Base-by-base conservation (phyloP, 2,329 filamentous ascomycete genomes). In the Cladosporium sp. region DNA sequence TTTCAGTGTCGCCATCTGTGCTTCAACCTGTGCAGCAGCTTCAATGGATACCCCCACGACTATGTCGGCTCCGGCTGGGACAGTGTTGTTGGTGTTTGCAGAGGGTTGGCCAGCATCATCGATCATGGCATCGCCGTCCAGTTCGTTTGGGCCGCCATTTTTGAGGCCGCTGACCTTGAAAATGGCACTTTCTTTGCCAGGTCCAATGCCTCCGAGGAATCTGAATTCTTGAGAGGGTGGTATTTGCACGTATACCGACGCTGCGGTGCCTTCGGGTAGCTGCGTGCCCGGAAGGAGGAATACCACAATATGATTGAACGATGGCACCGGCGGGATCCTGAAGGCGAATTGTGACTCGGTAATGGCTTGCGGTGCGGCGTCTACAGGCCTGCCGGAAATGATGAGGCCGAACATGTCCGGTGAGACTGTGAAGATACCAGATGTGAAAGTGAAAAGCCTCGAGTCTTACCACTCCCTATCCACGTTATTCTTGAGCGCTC, bases 151-250 rank as follows among this genome's bases (percentile, higher is more conserved):
- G 37, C 74, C 69, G 65, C 74, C 55, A 67, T 73, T 65, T 65
- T 73, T 75, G 17, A 74, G 66, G 0, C 72, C 74, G 51, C 79
- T 81, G 64, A 96, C 79, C 72, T 89, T 92, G 80, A 97, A 97
- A 59, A 97, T 89, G 37, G 92, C 91, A 65, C 88, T 93, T 66
- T 94, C 92, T 71, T 97, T 97, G 59, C 92, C 91, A 37, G 89
- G 87, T 1, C 90, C 92, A 58, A 99, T 87, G 51, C 88, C 94
- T 63, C 95, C 94, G 4, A 97, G 85, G 67, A 99, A 90, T 61
- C 83, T 86, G 77, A 96, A 96, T 49, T 87, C 84, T 72, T 65
- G 73, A 56, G 75, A 66, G 8, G 76, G 75, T 3, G 85, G 83
- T n/a, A 88, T 77, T 64, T 92, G 88, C 50, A 96, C 83, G 76